Base-by-base conservation (phyloP, 2,329 filamentous ascomycete species). In the Talaromyces sp. region DNA sequence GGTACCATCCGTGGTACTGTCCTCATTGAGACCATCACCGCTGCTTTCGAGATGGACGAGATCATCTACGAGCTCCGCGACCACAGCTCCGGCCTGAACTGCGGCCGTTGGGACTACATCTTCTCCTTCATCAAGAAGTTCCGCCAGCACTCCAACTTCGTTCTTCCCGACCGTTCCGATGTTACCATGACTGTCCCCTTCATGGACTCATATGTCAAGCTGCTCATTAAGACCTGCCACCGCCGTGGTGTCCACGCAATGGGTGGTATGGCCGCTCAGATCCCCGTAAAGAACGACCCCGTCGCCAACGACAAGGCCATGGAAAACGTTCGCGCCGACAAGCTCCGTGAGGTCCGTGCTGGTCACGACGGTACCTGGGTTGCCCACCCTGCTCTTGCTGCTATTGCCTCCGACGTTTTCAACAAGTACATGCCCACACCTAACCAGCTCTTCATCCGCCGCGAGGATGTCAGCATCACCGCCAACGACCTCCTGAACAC, bases 91-190 rank as follows among this genome's bases (percentile, higher is more conserved):
- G 94, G 94, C 43, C 85, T 99, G 69, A 99, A 99, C 86, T 97
- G 94, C 77, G 94, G 94, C 61, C 89, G 94, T 64, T 99, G 94
- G 94, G 94, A 99, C 73, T 99, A 99, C 82, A 97, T 99, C 79
- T 99, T 99, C 83, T 94, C 89, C 74, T 91, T 93, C 70, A 97
- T 99, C 82, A 99, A 99, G 85, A 96, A 96, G 77, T 96, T 97
- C 88, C 90, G 94, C 72, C 86, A 96, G 69, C 94, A 97, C 81
- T 82, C 89, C 67, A 87, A 88, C 78, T 97, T 97, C 71, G 86
- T 97, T 52, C 87, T 99, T 17, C 94, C 94, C 24, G 93, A 99
- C 75, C 90, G 94, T 57, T 87, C 87, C 50, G 82, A 85, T 56
- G 91, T 99, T 50, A 99, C 94, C 65, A 97, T 99, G 94, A 97